Percentiles rank a stretch among this genome's conserved stretches.
Evolutionary conservation across 1,284 basidiomycete species (phyloP).

Genomic region (Papiliotrema flavescens): DNA sequence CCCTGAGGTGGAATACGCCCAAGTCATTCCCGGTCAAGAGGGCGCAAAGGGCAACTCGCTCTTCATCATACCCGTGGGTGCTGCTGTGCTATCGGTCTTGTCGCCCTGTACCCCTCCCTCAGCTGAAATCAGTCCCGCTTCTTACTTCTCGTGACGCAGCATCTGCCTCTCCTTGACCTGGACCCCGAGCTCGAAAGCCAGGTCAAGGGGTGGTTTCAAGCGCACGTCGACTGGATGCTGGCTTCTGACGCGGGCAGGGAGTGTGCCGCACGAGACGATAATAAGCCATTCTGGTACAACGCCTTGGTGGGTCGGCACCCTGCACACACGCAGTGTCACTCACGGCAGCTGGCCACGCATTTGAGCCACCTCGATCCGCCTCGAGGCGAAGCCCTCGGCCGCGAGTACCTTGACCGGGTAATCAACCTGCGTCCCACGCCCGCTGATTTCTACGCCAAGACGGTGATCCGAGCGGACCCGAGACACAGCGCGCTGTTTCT

Average conservation of each 20-base stretch:
- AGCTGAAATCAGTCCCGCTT: constrained; percentile 22
- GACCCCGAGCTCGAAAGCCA: constrained; percentile 1
- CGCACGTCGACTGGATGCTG: constrained; percentile 30
- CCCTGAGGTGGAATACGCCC: constrained; percentile 31
- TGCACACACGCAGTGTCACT: background rate
- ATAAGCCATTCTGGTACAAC: constrained; percentile 33
- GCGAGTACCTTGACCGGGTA: constrained; percentile 1
- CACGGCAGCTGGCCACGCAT: constrained; percentile 23
- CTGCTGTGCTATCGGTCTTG: background rate
- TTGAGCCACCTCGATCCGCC: constrained; percentile 12
- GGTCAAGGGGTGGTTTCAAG: constrained; percentile 20
- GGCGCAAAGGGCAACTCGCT: constrained; percentile 22
- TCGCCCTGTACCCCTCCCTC: background rate
- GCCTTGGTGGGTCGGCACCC: constrained; percentile 23
- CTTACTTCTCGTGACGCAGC: constrained; percentile 31
- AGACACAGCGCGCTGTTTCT: constrained; percentile 32
- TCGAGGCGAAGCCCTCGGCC: constrained; percentile 9
- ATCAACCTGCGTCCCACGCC: constrained; percentile 7
- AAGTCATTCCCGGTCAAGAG: constrained; percentile 22
- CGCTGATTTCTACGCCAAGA: constrained; percentile 14
- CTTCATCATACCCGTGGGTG: constrained; percentile 36
- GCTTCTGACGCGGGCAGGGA: constrained; percentile 20
- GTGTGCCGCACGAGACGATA: constrained; percentile 18
- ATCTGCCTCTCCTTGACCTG: constrained; percentile 12
- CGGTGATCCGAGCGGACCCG: constrained; percentile 21